Evolutionary conservation across 345 rosid species (phyloP).

Genomic region (Eucalyptus fibrosa): DNA sequence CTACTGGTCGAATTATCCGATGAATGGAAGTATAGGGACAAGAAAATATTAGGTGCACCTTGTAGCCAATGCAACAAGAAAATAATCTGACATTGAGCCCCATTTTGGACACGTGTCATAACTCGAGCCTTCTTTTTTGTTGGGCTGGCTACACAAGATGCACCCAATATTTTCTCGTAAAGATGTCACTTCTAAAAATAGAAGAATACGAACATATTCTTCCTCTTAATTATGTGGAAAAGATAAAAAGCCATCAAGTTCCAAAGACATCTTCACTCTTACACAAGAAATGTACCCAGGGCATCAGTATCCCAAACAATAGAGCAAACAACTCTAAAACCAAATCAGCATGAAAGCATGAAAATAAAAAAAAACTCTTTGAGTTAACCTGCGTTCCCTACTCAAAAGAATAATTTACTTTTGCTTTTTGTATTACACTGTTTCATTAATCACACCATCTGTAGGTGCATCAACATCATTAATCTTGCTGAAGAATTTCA

Average conservation of each 20-base stretch:
- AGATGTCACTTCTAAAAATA: background rate
- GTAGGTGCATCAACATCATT: constrained; percentile 63
- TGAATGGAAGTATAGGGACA: no score
- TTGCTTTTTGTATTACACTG: constrained; percentile 37
- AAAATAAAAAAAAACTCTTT: background rate
- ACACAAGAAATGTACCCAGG: background rate
- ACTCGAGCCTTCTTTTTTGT: no score
- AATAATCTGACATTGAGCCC: no score
- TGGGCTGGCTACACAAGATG: no score
- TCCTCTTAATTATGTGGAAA: background rate
- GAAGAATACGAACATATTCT: background rate
- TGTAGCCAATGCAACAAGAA: no score
- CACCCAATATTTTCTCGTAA: background rate
- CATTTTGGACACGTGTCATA: no score
- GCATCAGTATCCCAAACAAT: background rate
- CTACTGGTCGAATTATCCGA: no score
- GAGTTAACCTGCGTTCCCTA: background rate
- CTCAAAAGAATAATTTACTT: background rate
- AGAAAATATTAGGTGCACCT: no score
- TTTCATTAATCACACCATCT: constrained; percentile 70
- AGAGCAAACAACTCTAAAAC: background rate
- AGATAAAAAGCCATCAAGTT: background rate
- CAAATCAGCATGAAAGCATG: background rate
- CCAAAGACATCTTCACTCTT: background rate
- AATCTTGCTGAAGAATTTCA: constrained; percentile 88